Evolutionary conservation across 2,329 filamentous ascomycete species (phyloP), one percentile per base, ranked within the genome.

Genomic region (Apiospora koreana): DNA sequence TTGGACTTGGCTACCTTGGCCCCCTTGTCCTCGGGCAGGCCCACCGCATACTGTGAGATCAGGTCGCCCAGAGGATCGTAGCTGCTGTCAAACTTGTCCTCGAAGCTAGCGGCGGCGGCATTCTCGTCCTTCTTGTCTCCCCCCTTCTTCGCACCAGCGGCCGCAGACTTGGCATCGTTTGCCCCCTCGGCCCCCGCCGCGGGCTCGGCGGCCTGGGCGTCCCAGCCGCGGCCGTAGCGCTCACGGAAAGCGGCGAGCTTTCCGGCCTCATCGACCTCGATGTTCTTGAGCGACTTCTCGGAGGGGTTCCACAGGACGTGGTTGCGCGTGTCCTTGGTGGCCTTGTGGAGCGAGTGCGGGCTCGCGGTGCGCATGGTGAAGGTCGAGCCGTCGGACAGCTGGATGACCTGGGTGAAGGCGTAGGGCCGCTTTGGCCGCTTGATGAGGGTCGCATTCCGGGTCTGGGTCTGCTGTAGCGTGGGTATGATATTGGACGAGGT

Each of bases 401-500:
- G 95, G 75, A 99, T 87, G 72, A 99, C 89, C 83, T 99, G 96
- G n/a, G 95, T 98, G 86, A 98, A 98, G 75, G 92, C 94, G 87
- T 98, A 98, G 54, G 96, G 95, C 7, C 95, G 90, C 78, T 94
- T 93, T n/a, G 94, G 94, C 21, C 96, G 94, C 72, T 88, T 88
- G 79, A 98, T 89, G 73, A 97, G 92, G 31, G 93, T 94, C 68
- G 96, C 96, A 80, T 94, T 90, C 72, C 94, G 92, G 79, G 90
- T 86, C 84, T 95, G 92, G 67, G 82, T 83, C 81, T 75, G 74
- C 58, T 80, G 77, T 71, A 77, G 72, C 6, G 68, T 67, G n/a
- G 68, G 70, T 28, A 65, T 58, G 42, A 67, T 54, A n/a, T 69
- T 71, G 31, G 75, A 71, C 70, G 74, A 69, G 72, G 76, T 74